Evolutionary conservation across 768 basidiomycete species (phyloP), one percentile per base, ranked within the genome.

Genomic region (Naganishia randhawae): DNA sequence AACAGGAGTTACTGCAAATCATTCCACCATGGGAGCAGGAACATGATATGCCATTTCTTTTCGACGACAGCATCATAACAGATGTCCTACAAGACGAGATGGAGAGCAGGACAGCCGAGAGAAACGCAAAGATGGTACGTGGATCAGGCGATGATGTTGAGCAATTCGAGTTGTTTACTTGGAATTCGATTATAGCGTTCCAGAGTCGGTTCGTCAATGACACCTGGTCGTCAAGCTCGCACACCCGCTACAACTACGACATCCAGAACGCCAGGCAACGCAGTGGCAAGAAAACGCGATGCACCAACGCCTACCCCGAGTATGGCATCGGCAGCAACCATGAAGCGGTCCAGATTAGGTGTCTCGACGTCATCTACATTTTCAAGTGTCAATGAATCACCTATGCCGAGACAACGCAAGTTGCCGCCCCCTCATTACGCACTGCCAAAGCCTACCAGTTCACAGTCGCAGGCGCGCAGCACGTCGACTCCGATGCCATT

Each of bases 1-100:
- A 97, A 81, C 87, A 88, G 76, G 92, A 97, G 69, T 84, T 99
- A 1, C 81, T 95, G 5, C 78, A 82, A 0, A 83, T 86, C 0
- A 86, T 98, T 64, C 90, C 92, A 1, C 81, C 83, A 19, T 99
- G 95, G 95, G 96, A 99, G 80, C 83, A 87, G 51, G 84, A 86
- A 70, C 82, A 87, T 31, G 85, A 85, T 0, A 84, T 86, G 17
- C 83, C 86, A 0, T 97, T 98, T 84, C 83, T 90, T 63, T 89
- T 96, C 2, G 85, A 91, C 67, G 94, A 93, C 10, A 84, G 88
- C 71, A 86, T 88, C 72, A 88, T 97, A 73, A 78, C 94, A 54
- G 87, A 88, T 61, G 81, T 88, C 61, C 85, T 99, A 42, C 85
- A 88, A 82, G 87, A 90, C 71, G 86, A 84, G 8, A 80, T 88